Conservation (phyloP, 2,329 filamentous ascomycete species). For the Thelonectria rubi region DNA sequence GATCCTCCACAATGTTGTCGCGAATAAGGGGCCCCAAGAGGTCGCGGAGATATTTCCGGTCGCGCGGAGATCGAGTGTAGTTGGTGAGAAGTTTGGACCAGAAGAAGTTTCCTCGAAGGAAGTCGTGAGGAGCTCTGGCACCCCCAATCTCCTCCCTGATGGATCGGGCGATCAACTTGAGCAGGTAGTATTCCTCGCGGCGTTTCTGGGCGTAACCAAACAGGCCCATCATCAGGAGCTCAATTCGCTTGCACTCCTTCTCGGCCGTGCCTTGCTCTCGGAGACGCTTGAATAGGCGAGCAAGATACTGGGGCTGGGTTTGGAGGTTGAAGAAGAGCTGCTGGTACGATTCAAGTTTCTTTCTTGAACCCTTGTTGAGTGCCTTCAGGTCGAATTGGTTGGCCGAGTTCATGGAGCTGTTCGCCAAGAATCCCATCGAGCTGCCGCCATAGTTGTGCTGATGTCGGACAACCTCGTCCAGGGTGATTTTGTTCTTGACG, state of each 20-base stretch:
- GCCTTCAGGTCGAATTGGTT: constrained; percentile 98
- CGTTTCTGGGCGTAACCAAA: constrained; percentile 98
- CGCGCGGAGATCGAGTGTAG: constrained; percentile 89
- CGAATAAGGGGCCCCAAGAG: constrained; percentile 85
- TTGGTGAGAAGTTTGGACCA: constrained; percentile 87
- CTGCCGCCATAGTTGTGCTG: constrained; percentile 96
- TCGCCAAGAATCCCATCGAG: constrained; percentile 83
- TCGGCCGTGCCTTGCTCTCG: constrained; percentile 86
- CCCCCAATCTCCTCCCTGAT: constrained; percentile 86
- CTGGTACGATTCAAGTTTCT: constrained; percentile 96
- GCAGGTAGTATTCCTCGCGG: constrained; percentile 93
- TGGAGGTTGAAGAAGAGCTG: constrained; percentile 97
- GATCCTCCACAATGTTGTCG: constrained; percentile 92
- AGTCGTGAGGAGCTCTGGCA: constrained; percentile 80
- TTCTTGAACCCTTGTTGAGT: constrained; percentile 93
- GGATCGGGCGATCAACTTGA: constrained; percentile 86
- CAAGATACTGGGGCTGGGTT: constrained; percentile 94
- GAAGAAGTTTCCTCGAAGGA: constrained; percentile 89
- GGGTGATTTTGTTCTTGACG: constrained; percentile 99
- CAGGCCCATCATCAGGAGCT: constrained; percentile 93
- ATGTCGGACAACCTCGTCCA: constrained; percentile 96
- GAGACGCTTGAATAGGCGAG: constrained; percentile 84
- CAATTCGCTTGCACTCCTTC: constrained; percentile 91
- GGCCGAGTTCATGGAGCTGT: constrained; percentile 85
- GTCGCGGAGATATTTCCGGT: constrained; percentile 91